These are phyloP conservation scores for Sonneratia alba DNA, from an alignment of 345 rosid species.

Conservation along the genomic window DNA sequence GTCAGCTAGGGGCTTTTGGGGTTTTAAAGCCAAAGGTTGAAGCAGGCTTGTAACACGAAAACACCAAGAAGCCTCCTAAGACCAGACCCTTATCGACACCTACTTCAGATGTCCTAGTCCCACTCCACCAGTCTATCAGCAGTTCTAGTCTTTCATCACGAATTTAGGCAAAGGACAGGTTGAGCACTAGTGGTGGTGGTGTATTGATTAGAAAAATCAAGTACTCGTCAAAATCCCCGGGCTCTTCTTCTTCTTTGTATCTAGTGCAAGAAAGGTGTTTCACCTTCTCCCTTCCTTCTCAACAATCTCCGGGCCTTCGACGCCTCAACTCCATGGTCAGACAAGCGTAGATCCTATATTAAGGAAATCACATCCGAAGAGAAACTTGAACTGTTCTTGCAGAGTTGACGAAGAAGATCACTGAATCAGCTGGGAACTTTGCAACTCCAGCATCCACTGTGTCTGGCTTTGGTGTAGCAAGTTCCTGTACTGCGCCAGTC, in stretches of 20 bases:
- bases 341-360: slow-evolving; percentile 33
- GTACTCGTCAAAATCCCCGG: slow-evolving; percentile 50
- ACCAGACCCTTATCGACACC: slow-evolving; percentile 29
- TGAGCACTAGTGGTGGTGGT: slow-evolving; percentile 35
- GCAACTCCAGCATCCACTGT: slow-evolving; percentile 73
- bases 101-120: slow-evolving; percentile 63
- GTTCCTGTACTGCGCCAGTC: slow-evolving; percentile 67
- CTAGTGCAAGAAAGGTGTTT: slow-evolving; percentile 51
- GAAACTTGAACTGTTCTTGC: slow-evolving; percentile 82
- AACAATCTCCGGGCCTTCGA: slow-evolving; percentile 54
- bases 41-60: slow-evolving; percentile 36
- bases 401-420: slow-evolving; percentile 61
- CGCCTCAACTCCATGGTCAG: slow-evolving; percentile 74
- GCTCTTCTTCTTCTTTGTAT: slow-evolving; percentile 59
- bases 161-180: slow-evolving; percentile 44
- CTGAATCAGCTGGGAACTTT: slow-evolving; percentile 64
- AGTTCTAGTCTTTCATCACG: slow-evolving; percentile 46
- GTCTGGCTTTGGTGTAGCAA: slow-evolving; percentile 50
- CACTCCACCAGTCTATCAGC: slow-evolving; percentile 56
- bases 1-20: slow-evolving; percentile 73
- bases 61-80: slow-evolving; percentile 54
- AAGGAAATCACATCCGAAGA: slow-evolving; percentile 81
- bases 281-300: slow-evolving; percentile 43
- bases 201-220: slow-evolving; percentile 35
- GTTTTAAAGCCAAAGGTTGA: slow-evolving; percentile 52